phyloP scores from a whole-genome alignment of 345 rosid species.

The Geranium brycei region DNA sequence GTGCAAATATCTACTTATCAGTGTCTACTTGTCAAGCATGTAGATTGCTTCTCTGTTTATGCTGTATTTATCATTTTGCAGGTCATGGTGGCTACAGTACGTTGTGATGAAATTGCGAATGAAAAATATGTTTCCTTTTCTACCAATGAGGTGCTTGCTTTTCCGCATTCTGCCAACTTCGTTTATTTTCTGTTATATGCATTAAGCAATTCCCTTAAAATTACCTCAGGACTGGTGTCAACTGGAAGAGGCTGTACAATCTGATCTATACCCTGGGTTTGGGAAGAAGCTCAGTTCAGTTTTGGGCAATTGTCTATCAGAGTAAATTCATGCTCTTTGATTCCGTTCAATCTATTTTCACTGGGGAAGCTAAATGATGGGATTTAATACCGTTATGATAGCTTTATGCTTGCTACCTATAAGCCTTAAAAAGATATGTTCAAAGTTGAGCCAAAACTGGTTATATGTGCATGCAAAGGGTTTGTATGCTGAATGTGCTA shows the following conservation, averaged over 20 bases:
- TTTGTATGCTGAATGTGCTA: background rate
- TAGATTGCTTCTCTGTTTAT: background rate
- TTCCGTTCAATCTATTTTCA: background rate
- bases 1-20: background rate
- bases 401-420: background rate
- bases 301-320: constrained; percentile 41
- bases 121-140: constrained; percentile 41
- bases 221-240: constrained; percentile 49
- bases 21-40: background rate
- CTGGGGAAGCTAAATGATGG: background rate
- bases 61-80: constrained; percentile 12
- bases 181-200: constrained; percentile 8
- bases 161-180: constrained; percentile 1
- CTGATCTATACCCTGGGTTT: constrained; percentile 45
- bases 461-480: background rate
- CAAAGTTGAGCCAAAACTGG: background rate
- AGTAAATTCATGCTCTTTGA: constrained; percentile 30
- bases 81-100: constrained; percentile 91
- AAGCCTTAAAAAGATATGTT: too few species aligned
- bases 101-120: constrained; percentile 84
- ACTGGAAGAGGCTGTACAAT: constrained; percentile 49
- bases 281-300: constrained; percentile 58
- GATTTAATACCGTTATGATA: background rate
- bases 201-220: constrained; percentile 3
- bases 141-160: constrained; percentile 38